A percentile compares a stretch with the other conserved stretches of the same genome.
These are phyloP conservation scores for Microsporum ferrugineum DNA, from an alignment of 2,329 filamentous ascomycete genomes.

Conservation along the genomic window DNA sequence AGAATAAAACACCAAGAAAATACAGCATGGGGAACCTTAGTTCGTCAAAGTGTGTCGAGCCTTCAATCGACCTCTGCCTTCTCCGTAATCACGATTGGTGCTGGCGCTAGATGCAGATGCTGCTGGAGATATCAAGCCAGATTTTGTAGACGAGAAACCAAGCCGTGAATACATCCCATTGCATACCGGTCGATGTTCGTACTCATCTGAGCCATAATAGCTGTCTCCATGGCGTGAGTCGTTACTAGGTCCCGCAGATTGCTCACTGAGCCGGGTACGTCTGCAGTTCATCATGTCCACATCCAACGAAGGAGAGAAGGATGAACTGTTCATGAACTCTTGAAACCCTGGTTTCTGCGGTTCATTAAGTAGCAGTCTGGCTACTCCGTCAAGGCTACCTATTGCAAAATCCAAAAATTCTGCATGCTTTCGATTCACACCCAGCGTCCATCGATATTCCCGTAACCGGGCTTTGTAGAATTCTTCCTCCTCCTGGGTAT, in stretches of 20 bases:
- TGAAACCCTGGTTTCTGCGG: constrained; percentile 57
- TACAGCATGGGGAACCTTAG: background rate
- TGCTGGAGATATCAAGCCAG: constrained; percentile 7
- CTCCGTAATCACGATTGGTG: background rate
- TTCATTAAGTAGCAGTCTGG: constrained; percentile 55
- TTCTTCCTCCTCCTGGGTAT: constrained; percentile 75
- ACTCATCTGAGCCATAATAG: background rate
- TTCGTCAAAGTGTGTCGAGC: background rate
- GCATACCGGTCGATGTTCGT: background rate
- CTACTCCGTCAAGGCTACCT: constrained; percentile 63
- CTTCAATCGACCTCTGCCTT: background rate
- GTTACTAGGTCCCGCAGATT: background rate
- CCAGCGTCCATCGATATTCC: constrained; percentile 90
- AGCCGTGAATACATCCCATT: background rate
- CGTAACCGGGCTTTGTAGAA: constrained; percentile 78
- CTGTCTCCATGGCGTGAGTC: background rate
- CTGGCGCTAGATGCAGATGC: constrained; percentile 8
- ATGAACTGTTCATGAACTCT: constrained; percentile 25
- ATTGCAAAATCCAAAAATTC: constrained; percentile 52
- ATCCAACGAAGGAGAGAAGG: background rate
- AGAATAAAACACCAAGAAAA: background rate
- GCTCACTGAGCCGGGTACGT: background rate
- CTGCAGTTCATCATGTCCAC: background rate
- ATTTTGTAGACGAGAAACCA: background rate
- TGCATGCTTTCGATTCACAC: constrained; percentile 66